These are phyloP conservation scores for Metschnikowia aberdeeniae DNA, from an alignment of 805 yeast species.

Conservation along the genomic window DNA sequence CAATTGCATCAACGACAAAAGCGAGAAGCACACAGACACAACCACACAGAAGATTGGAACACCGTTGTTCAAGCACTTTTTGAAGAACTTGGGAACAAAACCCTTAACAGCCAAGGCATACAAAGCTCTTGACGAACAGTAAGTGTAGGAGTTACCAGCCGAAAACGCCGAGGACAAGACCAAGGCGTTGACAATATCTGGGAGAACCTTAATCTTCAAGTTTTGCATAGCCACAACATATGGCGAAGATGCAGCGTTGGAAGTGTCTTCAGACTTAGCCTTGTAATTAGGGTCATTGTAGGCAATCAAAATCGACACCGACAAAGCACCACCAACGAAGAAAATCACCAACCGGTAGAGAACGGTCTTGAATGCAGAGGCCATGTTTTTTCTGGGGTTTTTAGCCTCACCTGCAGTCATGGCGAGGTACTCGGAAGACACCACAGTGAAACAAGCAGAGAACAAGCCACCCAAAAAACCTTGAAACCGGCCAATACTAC, in stretches of 20 bases:
- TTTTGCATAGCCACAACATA: conserved; percentile 22
- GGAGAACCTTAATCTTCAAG: conserved; percentile 17
- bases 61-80: conserved; percentile 15
- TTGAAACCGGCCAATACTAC: conserved; percentile 36
- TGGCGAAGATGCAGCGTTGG: conserved; percentile 20
- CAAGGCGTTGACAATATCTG: conserved; percentile 18
- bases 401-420: conserved; percentile 43
- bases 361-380: conserved; percentile 39
- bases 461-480: conserved; percentile 40
- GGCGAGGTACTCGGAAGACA: conserved; percentile 43
- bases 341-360: conserved; percentile 42
- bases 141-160: conserved; percentile 20
- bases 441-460: conserved; percentile 37
- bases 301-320: conserved; percentile 34
- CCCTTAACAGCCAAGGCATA: conserved; percentile 19
- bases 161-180: conserved; percentile 19
- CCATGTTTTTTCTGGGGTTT: conserved; percentile 39
- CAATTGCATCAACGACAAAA: conserved; percentile 19
- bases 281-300: conserved; percentile 19
- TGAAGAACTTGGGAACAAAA: conserved; percentile 16
- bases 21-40: conserved; percentile 18
- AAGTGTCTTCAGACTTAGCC: conserved; percentile 10
- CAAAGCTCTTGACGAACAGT: conserved; percentile 19
- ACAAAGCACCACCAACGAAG: conserved; percentile 42
- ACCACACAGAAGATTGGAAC: conserved; percentile 19